A percentile compares a stretch with the other conserved stretches of the same genome.
phyloP scores from a whole-genome alignment of 805 yeast genomes.

The Suhomyces pyralidae region DNA sequence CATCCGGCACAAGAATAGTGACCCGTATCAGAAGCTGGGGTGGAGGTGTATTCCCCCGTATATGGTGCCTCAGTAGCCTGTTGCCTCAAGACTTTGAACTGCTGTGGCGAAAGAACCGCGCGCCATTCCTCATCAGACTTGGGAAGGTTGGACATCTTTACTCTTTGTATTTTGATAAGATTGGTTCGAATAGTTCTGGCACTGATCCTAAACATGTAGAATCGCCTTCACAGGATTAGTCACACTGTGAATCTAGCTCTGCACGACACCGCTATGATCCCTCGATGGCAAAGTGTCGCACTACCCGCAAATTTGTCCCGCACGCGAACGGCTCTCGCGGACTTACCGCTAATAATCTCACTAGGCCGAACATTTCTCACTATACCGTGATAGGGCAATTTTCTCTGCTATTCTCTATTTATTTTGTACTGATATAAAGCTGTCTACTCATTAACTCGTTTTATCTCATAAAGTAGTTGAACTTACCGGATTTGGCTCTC shows the following conservation, averaged over 20 bases:
- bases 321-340: neutral
- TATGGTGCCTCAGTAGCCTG: slow-evolving; percentile 70
- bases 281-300: neutral
- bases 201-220: neutral
- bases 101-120: slow-evolving; percentile 71
- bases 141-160: slow-evolving; percentile 15
- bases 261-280: neutral
- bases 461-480: slow-evolving; percentile 70
- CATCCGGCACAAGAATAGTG: slow-evolving; percentile 86
- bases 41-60: slow-evolving; percentile 56
- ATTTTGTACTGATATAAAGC: neutral
- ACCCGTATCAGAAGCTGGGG: slow-evolving; percentile 55
- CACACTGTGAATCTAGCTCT: neutral
- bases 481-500: slow-evolving; percentile 58
- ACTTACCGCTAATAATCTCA: neutral
- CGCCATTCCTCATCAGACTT: slow-evolving; percentile 68
- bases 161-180: neutral
- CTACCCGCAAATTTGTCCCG: neutral
- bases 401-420: neutral
- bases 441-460: neutral
- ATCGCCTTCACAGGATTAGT: neutral
- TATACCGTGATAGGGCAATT: neutral
- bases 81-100: slow-evolving; percentile 72
- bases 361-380: neutral
- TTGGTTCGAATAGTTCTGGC: neutral